Base-by-base conservation (phyloP, 1,139 yeast species). In the Yamadazyma triangularis region DNA sequence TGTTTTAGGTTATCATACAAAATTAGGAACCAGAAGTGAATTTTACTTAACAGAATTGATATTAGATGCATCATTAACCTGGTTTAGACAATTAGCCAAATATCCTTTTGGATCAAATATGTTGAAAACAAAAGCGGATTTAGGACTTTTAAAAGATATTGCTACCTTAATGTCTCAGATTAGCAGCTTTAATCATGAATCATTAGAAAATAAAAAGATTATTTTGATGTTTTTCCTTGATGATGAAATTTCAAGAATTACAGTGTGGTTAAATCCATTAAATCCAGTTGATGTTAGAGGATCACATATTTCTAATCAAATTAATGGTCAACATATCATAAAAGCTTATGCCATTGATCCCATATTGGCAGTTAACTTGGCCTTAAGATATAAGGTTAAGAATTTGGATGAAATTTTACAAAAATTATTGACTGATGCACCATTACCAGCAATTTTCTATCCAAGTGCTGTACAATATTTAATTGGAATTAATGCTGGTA, bases 61-160 rank as follows among this genome's bases (percentile, higher is more conserved):
- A 14, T 57, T 84, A 23, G 74, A 75, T 35, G 89, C 88, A 10
- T 73, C 82, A 0, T 65, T 91, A 31, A 67, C 82, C 4, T 89
- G 97, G 96, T 91, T 88, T 55, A 68, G 69, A 23, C 72, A 65
- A 32, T 65, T 74, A 15, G 67, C 77, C 3, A 65, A 72, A 12
- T 83, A 82, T 64, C 96, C 98, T 8, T 88, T 71, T 59, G 97
- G 97, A 2, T 82, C 89, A 9, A 87, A 89, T 51, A 67, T 74
- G 27, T 59, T 86, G 42, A 79, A 79, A 50, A 77, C 81, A 28
- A 77, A 77, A 42, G 77, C 88, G 3, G 96, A 88, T 47, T 69
- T 73, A 43, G 65, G 71, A 5, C 57, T 81, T 30, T 62, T 89
- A 44, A 60, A 65, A 27, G 76, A 73, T 18, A 69, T 80, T 12